These are phyloP conservation scores for Persicaria maculosa DNA, from an alignment of 148 eudicot genomes.

Conservation along the genomic window DNA sequence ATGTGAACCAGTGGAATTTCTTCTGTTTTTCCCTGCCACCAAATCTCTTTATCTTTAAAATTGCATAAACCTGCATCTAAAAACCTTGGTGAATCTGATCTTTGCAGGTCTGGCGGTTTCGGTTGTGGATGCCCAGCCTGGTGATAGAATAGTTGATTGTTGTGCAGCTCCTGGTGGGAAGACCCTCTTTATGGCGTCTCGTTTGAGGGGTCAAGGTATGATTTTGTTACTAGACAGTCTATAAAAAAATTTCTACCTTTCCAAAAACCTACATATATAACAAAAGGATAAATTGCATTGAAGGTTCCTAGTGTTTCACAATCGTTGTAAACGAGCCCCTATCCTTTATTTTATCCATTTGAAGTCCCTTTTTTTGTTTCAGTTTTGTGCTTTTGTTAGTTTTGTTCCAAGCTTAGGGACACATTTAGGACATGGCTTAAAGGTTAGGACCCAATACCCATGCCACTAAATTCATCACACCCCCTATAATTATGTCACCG, in stretches of 20 bases:
- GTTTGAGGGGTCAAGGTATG: slow-evolving; percentile 66
- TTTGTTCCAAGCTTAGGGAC: too few relatives aligned
- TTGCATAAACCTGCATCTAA: background rate
- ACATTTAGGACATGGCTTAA: too few relatives aligned
- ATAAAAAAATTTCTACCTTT: background rate
- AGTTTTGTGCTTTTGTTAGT: too few relatives aligned
- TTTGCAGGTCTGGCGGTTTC: slow-evolving; percentile 76
- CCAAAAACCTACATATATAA: background rate
- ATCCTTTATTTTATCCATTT: too few relatives aligned
- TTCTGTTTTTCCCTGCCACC: background rate
- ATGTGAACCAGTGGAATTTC: too few relatives aligned
- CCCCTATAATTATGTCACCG: too few relatives aligned
- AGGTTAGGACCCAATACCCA: too few relatives aligned
- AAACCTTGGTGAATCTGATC: background rate
- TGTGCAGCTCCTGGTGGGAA: slow-evolving; percentile 99
- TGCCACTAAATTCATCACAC: too few relatives aligned
- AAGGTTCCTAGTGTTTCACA: too few relatives aligned
- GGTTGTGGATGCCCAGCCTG: slow-evolving; percentile 83
- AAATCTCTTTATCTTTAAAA: background rate
- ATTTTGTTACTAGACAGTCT: background rate
- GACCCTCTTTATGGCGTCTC: slow-evolving; percentile 88
- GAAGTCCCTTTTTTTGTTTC: too few relatives aligned
- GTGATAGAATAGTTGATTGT: slow-evolving; percentile 78
- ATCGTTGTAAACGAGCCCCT: too few relatives aligned
- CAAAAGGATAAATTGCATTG: too few relatives aligned